Conservation (phyloP, 371 early-diverging fungal species). For the Cokeromyces recurvatus region DNA sequence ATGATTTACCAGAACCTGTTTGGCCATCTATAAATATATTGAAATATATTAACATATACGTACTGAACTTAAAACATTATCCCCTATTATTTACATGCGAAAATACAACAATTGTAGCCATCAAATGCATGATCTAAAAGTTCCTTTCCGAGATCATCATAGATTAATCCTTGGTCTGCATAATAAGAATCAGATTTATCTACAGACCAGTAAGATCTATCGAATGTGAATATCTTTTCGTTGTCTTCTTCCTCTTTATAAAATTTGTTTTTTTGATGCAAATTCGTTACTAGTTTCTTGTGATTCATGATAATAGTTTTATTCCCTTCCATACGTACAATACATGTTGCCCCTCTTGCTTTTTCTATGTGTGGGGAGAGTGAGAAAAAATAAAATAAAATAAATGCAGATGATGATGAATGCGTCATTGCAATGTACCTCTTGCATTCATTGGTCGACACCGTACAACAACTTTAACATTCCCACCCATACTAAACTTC, state of each 20-base stretch:
- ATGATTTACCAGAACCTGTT: slow-evolving; percentile 79
- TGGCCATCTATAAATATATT: slow-evolving; percentile 72
- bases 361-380: slow-evolving; percentile 37
- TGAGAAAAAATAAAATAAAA: neutral
- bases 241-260: too few relatives aligned
- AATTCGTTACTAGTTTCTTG: too few relatives aligned
- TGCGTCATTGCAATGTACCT: slow-evolving; percentile 32
- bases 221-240: slow-evolving; percentile 70
- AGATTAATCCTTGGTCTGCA: slow-evolving; percentile 76
- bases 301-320: slow-evolving; percentile 56
- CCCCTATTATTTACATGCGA: slow-evolving; percentile 73
- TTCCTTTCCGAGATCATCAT: slow-evolving; percentile 68
- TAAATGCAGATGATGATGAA: too few relatives aligned
- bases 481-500: slow-evolving; percentile 43
- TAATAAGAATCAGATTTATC: slow-evolving; percentile 53
- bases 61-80: too few relatives aligned
- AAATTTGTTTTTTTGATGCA: too few relatives aligned
- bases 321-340: slow-evolving; percentile 63
- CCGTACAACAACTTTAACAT: slow-evolving; percentile 78
- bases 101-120: slow-evolving; percentile 84
- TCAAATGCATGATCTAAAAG: slow-evolving; percentile 80
- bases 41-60: too few relatives aligned
- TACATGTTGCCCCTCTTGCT: slow-evolving; percentile 49
- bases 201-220: slow-evolving; percentile 78
- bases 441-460: slow-evolving; percentile 74